Conservation (phyloP, 2,329 filamentous ascomycete genomes). For the Claviceps purpurea region DNA sequence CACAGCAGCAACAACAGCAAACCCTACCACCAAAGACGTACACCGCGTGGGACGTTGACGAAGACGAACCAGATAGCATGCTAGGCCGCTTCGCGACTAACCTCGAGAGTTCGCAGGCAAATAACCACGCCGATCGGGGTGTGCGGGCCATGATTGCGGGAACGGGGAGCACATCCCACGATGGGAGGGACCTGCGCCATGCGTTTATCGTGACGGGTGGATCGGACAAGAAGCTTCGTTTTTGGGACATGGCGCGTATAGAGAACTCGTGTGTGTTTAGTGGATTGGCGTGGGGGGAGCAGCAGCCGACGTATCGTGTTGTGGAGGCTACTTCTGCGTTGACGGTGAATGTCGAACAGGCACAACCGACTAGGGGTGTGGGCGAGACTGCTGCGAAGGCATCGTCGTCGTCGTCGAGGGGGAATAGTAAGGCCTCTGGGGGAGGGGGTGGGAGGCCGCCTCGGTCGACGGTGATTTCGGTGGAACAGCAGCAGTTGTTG, state of each 20-base stretch:
- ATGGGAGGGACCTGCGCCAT: conserved; percentile 59
- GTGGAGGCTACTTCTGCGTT: conserved; percentile 50
- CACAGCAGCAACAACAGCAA: conserved; percentile 10
- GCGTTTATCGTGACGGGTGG: conserved; percentile 81
- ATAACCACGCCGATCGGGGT: conserved; percentile 45
- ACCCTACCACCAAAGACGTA: conserved; percentile 46
- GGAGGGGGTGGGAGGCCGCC: conserved; percentile 33
- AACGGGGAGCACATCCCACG: conserved; percentile 53
- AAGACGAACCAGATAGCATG: conserved; percentile 77
- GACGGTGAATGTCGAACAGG: conserved; percentile 52
- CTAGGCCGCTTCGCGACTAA: conserved; percentile 70
- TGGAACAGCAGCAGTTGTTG: conserved; percentile 76
- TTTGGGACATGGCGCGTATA: conserved; percentile 75
- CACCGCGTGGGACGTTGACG: conserved; percentile 78
- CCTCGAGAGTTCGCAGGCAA: conserved; percentile 45
- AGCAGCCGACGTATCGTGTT: conserved; percentile 58
- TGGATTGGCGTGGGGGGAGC: conserved; percentile 57
- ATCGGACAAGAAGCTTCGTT: conserved; percentile 79
- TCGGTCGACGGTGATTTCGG: conserved; percentile 70
- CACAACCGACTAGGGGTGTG: conserved; percentile 17
- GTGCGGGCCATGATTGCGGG: conserved; percentile 61
- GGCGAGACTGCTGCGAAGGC: background rate
- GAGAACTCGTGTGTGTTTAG: conserved; percentile 73
- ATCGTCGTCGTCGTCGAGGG: conserved; percentile 7
- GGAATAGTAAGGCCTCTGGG: too few relatives aligned